Conservation (phyloP, 2,329 filamentous ascomycete species). For the Biscogniauxia marginata region DNA sequence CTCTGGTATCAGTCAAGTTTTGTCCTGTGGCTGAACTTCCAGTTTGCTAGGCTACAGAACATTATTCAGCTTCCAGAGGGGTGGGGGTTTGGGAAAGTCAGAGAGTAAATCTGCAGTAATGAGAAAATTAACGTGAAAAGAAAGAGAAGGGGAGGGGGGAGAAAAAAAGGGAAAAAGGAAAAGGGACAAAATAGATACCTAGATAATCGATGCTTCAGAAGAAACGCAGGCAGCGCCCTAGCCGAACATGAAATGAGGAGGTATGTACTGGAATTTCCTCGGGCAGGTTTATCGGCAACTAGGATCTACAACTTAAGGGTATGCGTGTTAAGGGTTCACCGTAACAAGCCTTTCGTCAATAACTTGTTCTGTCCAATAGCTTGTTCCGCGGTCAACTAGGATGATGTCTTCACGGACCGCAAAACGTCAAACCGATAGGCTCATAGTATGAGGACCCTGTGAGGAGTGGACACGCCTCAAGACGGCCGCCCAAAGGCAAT, state of each 20-base stretch:
- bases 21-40: neutral
- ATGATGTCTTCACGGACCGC: neutral
- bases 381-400: neutral
- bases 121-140: neutral
- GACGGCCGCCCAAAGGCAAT: neutral
- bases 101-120: neutral
- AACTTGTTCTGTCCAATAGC: neutral
- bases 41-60: neutral
- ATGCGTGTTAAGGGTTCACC: neutral
- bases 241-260: conserved; percentile 18
- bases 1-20: neutral
- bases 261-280: conserved; percentile 14
- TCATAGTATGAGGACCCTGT: conserved; percentile 7
- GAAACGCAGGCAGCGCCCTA: conserved; percentile 7
- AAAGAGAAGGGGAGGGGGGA: neutral
- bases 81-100: neutral
- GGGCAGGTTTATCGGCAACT: neutral
- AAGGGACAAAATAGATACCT: neutral
- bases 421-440: neutral
- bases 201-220: conserved; percentile 3
- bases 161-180: neutral
- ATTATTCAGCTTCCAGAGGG: neutral
- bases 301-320: neutral
- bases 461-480: conserved; percentile 11
- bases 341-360: neutral